Base-by-base conservation (phyloP, 116 monocot genomes). In the Dioscorea cayenensis region DNA sequence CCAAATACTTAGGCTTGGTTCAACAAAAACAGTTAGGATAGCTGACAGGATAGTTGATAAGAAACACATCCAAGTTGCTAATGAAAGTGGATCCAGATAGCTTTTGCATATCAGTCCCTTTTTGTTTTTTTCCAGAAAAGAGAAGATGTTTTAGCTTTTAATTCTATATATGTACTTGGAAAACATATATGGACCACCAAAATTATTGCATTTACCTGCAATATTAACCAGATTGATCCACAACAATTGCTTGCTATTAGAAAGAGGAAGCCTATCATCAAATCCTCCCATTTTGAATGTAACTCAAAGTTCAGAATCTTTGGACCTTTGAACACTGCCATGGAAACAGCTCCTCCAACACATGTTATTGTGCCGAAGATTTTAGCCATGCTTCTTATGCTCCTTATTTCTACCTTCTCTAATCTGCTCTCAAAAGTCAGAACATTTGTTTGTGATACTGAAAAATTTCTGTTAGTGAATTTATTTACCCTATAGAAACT, bases 31-130 rank as follows among this genome's bases (percentile, higher is more conserved):
- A 17, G 89, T 75, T 7, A 82, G 20, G 2, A 35, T 23, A 0
- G 75, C 77, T 28, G 85, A 82, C 55, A 80, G 85, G n/a, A 89
- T 36, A 18, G 77, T 43, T 21, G 78, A 71, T 10, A 85, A 71
- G 48, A 85, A 76, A 74, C 82, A 83, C 74, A 72, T 89, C 89
- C 85, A 89, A 16, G 73, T 65, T 49, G 89, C 72, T n/a, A 82
- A 52, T 2, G 77, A 62, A 10, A 85, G 37, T 9, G 89, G 89
- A 63, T 89, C 79, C 0, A 76, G 38, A 37, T 79, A 80, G 14
- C 29, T 51, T 62, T 71, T 76, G 49, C 80, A 80, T 5, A 89
- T 68, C 16, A 80, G 82, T 16, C 82, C 89, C 89, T 84, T 55
- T 27, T 4, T 25, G 25, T 25, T 60, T 32, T 60, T 32, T 32